Evolutionary conservation across 1,284 basidiomycete genomes (phyloP).

Genomic region (Laetiporus sulphureus): DNA sequence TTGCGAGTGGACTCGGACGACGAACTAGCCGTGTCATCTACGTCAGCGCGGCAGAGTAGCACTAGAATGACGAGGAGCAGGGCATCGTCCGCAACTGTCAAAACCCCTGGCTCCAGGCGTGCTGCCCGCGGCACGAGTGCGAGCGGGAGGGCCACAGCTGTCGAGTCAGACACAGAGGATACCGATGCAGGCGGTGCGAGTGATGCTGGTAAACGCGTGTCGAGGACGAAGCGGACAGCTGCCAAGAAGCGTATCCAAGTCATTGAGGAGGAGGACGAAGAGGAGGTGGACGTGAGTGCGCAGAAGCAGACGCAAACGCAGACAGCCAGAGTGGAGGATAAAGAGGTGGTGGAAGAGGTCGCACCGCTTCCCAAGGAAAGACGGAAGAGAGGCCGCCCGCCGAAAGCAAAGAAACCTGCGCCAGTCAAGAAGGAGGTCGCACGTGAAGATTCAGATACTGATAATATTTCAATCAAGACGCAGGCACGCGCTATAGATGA

Average conservation of each 20-base stretch:
- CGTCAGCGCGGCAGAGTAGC: no score
- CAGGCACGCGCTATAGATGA: no score
- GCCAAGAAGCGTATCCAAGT: constrained; percentile 25
- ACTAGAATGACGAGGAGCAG: constrained; percentile 10
- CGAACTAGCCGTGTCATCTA: constrained; percentile 15
- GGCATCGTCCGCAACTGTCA: constrained; percentile 17
- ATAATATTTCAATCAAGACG: no score
- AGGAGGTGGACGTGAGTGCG: background rate
- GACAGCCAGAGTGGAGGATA: constrained; percentile 8
- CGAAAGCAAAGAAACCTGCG: constrained; percentile 11
- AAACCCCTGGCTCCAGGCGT: constrained; percentile 25
- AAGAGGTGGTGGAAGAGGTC: constrained; percentile 8
- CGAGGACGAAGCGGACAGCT: constrained; percentile 19
- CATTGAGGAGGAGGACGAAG: constrained; percentile 27
- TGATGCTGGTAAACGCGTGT: constrained; percentile 20
- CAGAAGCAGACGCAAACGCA: no score
- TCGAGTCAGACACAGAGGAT: constrained; percentile 21
- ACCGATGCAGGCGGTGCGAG: constrained; percentile 19
- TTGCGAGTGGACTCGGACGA: constrained; percentile 20
- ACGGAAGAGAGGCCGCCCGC: constrained; percentile 19
- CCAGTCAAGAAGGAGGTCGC: constrained; percentile 6
- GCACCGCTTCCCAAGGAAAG: constrained; percentile 12
- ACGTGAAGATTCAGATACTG: no score
- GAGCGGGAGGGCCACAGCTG: constrained; percentile 16
- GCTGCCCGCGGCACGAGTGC: constrained; percentile 24